These are phyloP conservation scores for Podospora appendiculata DNA, from an alignment of 495 filamentous ascomycete genomes.

Conservation along the genomic window DNA sequence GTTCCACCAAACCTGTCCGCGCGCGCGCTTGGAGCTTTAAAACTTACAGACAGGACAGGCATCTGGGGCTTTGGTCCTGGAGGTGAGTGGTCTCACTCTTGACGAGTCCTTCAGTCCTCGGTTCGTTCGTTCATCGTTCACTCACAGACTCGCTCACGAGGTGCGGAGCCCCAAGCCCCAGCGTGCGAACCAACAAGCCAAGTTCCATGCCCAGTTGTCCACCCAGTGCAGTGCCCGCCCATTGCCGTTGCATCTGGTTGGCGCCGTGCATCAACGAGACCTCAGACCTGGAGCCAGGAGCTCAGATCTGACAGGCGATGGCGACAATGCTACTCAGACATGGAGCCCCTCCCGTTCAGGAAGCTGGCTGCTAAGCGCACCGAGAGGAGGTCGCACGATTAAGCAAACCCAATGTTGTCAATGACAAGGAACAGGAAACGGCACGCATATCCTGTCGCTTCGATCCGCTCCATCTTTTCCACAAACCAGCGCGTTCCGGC, in stretches of 20 bases:
- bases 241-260: slow-evolving; percentile 1
- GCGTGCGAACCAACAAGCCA: slow-evolving; percentile 1
- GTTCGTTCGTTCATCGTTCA: too few species aligned
- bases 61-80: slow-evolving; percentile 13
- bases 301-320: not conserved
- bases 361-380: slow-evolving; percentile 6
- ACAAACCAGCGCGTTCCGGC: slow-evolving; percentile 14
- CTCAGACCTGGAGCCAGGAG: slow-evolving; percentile 8
- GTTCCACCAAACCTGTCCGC: slow-evolving; percentile 1
- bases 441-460: slow-evolving; percentile 17
- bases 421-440: not conserved
- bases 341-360: not conserved
- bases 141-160: not conserved
- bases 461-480: slow-evolving; percentile 18
- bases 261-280: slow-evolving; percentile 14
- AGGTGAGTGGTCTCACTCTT: not conserved
- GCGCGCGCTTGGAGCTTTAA: not conserved
- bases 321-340: slow-evolving; percentile 11
- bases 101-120: too few species aligned
- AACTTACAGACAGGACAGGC: slow-evolving; percentile 7
- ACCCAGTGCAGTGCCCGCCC: too few species aligned
- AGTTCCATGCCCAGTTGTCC: too few species aligned
- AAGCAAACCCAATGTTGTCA: not conserved
- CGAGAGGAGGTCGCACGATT: slow-evolving; percentile 6
- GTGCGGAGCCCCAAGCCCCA: slow-evolving; percentile 21